Conservation (phyloP, 176 grass and related monocot genomes). For the Chloris gayana region DNA sequence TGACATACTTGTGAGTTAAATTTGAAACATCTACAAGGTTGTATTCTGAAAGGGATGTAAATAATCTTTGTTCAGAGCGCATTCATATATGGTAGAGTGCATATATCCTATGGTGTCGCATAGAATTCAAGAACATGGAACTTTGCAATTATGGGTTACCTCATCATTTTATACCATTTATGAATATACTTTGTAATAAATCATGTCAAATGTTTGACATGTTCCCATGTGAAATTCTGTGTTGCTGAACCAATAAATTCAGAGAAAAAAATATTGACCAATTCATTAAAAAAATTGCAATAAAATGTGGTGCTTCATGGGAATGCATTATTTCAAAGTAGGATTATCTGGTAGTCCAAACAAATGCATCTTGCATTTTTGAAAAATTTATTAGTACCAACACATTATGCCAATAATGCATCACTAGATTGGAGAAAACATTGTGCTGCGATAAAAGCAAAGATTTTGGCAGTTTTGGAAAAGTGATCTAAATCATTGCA, state of each 20-base stretch:
- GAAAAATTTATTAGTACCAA: neutral
- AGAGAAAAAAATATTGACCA: neutral
- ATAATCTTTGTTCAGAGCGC: neutral
- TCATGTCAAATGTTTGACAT: neutral
- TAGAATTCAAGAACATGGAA: neutral
- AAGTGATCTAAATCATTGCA: neutral
- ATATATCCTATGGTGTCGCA: neutral
- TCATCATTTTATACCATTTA: neutral
- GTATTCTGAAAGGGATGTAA: neutral
- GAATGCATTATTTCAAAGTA: neutral
- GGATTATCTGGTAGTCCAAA: neutral
- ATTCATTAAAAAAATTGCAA: neutral
- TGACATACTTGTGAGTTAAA: neutral
- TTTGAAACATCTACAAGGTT: neutral
- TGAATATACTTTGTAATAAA: slow-evolving; percentile 9
- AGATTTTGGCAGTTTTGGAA: neutral
- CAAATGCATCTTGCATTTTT: neutral
- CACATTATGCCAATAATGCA: neutral
- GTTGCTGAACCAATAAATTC: neutral
- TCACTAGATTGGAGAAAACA: neutral
- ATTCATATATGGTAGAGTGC: neutral
- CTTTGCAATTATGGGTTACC: neutral
- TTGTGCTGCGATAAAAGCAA: neutral
- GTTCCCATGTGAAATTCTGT: neutral
- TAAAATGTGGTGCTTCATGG: neutral